Evolutionary conservation across 2,329 filamentous ascomycete species (phyloP).

Genomic region (Rachicladosporium sp.): DNA sequence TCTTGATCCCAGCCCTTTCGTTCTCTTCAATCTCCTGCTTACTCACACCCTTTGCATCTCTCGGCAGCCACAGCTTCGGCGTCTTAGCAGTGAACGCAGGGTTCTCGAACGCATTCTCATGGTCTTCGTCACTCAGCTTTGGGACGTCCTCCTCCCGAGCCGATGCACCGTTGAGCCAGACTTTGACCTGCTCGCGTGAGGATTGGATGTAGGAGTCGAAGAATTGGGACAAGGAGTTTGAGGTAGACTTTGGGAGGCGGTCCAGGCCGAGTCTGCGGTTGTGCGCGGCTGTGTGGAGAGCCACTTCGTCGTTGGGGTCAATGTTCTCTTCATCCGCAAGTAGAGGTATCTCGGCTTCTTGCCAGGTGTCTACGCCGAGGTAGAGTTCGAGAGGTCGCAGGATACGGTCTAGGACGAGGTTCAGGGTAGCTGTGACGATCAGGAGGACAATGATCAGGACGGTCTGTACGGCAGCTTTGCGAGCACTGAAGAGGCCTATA

Average conservation of each 20-base stretch:
- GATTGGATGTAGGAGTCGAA: conserved; percentile 19
- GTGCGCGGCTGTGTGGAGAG: conserved; percentile 20
- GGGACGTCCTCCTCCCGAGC: conserved; percentile 9
- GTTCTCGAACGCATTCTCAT: conserved; percentile 31
- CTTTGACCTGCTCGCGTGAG: conserved; percentile 11
- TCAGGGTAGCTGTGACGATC: conserved; percentile 22
- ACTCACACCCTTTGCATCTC: conserved; percentile 31
- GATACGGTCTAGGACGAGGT: conserved; percentile 19
- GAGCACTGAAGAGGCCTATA: conserved; percentile 32
- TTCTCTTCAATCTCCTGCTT: conserved; percentile 31
- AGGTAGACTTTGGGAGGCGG: conserved; percentile 6
- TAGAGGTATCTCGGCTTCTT: conserved; percentile 18
- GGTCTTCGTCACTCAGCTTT: conserved; percentile 13
- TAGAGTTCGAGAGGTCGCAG: conserved; percentile 21
- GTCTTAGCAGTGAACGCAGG: conserved; percentile 32
- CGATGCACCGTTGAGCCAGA: conserved; percentile 12
- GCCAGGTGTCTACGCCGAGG: conserved; percentile 21
- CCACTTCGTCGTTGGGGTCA: conserved; percentile 16
- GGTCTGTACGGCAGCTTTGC: conserved; percentile 29
- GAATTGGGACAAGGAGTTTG: conserved; percentile 16
- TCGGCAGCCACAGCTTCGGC: conserved; percentile 35
- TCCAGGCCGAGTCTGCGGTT: conserved; percentile 17
- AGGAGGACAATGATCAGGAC: conserved; percentile 31
- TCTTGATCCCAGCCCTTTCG: conserved; percentile 26
- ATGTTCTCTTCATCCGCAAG: conserved; percentile 19